A percentile compares a stretch with the other conserved stretches of the same genome.
These are phyloP conservation scores for Beauveria asiatica DNA, from an alignment of 2,329 filamentous ascomycete genomes.

Conservation along the genomic window DNA sequence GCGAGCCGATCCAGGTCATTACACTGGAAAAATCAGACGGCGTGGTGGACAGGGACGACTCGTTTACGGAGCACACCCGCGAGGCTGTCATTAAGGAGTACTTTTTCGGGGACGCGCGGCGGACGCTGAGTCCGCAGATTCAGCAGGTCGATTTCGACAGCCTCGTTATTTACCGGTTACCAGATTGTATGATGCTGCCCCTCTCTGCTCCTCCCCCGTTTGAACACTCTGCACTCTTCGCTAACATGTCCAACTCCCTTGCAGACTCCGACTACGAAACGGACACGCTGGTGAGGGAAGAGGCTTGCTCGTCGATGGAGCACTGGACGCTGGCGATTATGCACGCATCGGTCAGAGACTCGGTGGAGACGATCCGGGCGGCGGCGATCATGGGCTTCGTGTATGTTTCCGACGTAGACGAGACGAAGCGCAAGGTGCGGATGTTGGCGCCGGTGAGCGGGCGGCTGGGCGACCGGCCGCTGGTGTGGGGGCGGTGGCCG, in stretches of 20 bases:
- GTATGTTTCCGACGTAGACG: conserved; percentile 87
- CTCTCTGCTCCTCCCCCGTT: not conserved
- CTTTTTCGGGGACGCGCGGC: conserved; percentile 77
- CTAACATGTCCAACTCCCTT: not conserved
- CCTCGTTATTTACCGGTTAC: conserved; percentile 63
- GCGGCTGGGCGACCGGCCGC: conserved; percentile 65
- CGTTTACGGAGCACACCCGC: conserved; percentile 63
- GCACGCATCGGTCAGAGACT: conserved; percentile 61
- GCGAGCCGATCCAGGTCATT: conserved; percentile 66
- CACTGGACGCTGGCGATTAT: conserved; percentile 82
- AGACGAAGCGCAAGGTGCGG: conserved; percentile 70
- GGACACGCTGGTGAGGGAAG: conserved; percentile 51
- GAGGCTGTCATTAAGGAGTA: conserved; percentile 81
- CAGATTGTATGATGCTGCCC: conserved; percentile 40
- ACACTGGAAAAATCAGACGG: conserved; percentile 79
- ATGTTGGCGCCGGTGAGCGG: conserved; percentile 79
- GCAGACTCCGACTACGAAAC: conserved; percentile 22
- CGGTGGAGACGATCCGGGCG: conserved; percentile 64
- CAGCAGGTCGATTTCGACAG: conserved; percentile 73
- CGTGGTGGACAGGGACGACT: conserved; percentile 65
- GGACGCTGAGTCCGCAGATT: conserved; percentile 77
- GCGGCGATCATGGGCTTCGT: conserved; percentile 86
- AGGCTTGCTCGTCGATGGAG: conserved; percentile 59
- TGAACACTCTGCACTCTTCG: not conserved
- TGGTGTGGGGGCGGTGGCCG: conserved; percentile 82